Conservation (phyloP, 2,329 filamentous ascomycete species). For the Davidsoniella neocaledoniae region DNA sequence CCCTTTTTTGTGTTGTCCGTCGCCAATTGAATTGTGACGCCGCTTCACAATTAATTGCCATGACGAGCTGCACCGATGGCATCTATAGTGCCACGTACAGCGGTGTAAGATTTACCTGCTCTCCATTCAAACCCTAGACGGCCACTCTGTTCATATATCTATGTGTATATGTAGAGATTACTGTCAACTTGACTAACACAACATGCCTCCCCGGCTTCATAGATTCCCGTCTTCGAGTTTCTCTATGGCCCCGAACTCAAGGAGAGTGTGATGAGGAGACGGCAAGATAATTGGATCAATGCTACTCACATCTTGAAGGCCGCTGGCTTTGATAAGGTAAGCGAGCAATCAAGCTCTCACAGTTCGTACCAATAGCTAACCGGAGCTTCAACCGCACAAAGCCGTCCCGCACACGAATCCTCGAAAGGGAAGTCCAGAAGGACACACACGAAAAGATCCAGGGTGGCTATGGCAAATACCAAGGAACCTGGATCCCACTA, state of each 20-base stretch:
- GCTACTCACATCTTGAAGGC: constrained; percentile 98
- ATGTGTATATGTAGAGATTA: neutral
- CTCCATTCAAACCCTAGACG: neutral
- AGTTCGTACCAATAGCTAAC: neutral
- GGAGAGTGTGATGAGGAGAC: constrained; percentile 88
- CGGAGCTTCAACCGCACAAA: neutral
- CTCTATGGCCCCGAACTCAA: constrained; percentile 64
- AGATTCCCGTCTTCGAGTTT: constrained; percentile 93
- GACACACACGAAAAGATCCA: constrained; percentile 95
- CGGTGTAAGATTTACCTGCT: constrained; percentile 34
- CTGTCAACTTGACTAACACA: constrained; percentile 4
- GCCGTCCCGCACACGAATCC: constrained; percentile 80
- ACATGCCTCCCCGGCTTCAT: constrained; percentile 10
- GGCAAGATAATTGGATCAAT: constrained; percentile 94
- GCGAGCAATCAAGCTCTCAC: neutral
- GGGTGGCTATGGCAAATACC: constrained; percentile 96
- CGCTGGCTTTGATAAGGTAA: constrained; percentile 75
- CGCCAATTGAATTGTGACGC: neutral
- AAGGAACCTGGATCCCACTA: constrained; percentile 96
- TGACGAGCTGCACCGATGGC: constrained; percentile 16
- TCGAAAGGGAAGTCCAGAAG: constrained; percentile 94
- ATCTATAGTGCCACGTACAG: constrained; percentile 55
- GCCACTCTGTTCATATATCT: neutral
- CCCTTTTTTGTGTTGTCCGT: neutral
- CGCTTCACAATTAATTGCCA: neutral